A percentile compares a stretch with the other conserved stretches of the same genome.
phyloP scores from a whole-genome alignment of 1,284 basidiomycete genomes.

The Marasmius tenuissimus region DNA sequence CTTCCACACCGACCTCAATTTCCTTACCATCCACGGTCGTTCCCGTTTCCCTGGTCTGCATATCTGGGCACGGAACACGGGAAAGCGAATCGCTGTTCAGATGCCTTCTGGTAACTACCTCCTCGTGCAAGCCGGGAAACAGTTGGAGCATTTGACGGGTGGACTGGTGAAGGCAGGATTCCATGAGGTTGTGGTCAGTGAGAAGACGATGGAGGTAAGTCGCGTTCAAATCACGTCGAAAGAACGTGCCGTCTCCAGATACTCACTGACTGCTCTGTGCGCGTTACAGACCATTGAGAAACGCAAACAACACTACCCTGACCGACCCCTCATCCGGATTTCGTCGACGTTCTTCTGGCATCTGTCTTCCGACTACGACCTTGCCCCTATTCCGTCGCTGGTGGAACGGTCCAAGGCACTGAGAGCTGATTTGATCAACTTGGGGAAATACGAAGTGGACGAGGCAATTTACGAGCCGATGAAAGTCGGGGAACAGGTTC shows the following conservation, averaged over 20 bases:
- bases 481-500: constrained; percentile 86
- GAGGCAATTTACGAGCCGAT: constrained; percentile 63
- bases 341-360: constrained; percentile 96
- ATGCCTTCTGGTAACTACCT: constrained; percentile 82
- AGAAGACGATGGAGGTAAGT: constrained; percentile 75
- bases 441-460: constrained; percentile 43
- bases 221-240: constrained; percentile 13
- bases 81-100: constrained; percentile 81
- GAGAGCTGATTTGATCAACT: constrained; percentile 34
- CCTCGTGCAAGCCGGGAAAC: constrained; percentile 88
- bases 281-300: constrained; percentile 61
- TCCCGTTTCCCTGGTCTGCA: constrained; percentile 84
- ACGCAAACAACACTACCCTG: constrained; percentile 56
- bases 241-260: background rate
- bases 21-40: constrained; percentile 87
- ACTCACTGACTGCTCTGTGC: no score
- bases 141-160: constrained; percentile 90
- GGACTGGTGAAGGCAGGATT: constrained; percentile 89
- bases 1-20: constrained; percentile 88
- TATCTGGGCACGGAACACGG: constrained; percentile 91
- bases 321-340: constrained; percentile 84
- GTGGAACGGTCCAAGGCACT: constrained; percentile 41
- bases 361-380: constrained; percentile 79
- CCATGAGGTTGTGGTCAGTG: constrained; percentile 89
- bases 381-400: constrained; percentile 65